Evolutionary conservation across 2,329 filamentous ascomycete species (phyloP).

Genomic region (Aspergillus fumigatus): DNA sequence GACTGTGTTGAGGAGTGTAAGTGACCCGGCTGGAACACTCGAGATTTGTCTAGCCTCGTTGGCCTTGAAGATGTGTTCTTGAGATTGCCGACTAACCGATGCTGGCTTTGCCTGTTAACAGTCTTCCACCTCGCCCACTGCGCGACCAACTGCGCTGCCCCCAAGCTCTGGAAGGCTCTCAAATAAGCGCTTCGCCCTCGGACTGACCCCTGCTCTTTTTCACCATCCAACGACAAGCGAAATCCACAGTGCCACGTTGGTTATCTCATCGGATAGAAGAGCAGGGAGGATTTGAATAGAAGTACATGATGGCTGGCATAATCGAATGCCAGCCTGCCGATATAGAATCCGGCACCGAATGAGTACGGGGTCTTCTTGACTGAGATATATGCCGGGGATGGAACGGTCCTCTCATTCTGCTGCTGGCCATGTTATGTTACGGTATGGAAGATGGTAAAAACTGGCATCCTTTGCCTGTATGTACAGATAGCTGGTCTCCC

Average conservation of each 20-base stretch:
- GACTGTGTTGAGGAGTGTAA: conserved; percentile 99
- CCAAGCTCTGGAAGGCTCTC: conserved; percentile 89
- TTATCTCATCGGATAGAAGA: conserved; percentile 6
- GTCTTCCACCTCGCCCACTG: conserved; percentile 99
- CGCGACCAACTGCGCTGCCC: conserved; percentile 85
- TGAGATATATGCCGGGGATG: not conserved
- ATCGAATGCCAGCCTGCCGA: conserved; percentile 2
- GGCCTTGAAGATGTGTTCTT: not conserved
- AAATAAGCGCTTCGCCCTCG: conserved; percentile 59
- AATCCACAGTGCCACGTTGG: not conserved
- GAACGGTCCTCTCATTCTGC: conserved; percentile 9
- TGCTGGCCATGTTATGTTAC: conserved; percentile 7
- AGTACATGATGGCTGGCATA: conserved; percentile 1
- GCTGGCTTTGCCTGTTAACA: conserved; percentile 34
- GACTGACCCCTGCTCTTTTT: conserved; percentile 14
- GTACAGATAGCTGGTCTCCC: conserved; percentile 41
- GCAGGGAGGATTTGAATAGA: conserved; percentile 2
- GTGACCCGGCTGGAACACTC: conserved; percentile 36
- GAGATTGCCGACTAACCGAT: not conserved
- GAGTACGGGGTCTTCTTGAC: not conserved
- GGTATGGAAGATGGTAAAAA: conserved; percentile 16
- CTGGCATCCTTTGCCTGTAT: conserved; percentile 27
- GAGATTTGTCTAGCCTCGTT: not conserved
- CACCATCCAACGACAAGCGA: conserved; percentile 2
- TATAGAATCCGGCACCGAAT: not conserved